Base-by-base conservation (phyloP, 345 rosid genomes). In the Eucalyptus curtisii region DNA sequence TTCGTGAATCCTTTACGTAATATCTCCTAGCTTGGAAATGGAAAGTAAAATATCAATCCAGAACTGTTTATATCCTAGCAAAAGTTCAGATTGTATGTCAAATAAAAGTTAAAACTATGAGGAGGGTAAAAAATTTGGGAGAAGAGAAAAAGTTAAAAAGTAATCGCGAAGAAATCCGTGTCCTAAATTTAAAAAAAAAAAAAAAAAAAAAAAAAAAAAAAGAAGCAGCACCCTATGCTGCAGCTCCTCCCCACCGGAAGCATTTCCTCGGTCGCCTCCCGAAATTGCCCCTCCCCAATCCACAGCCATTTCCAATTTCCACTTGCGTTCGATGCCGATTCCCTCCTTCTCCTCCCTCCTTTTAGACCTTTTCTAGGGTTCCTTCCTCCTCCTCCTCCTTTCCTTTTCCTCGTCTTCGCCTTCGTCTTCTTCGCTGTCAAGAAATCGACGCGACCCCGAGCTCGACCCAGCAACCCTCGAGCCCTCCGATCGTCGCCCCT, bases 1-100 rank as follows among this genome's bases (percentile, higher is more conserved):
- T 52, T 52, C 1, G 2, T 1, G 24, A 52, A 19, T 52, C 2
- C 1, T 52, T 52, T 0, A 52, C 57, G 0, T 7, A 0, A 7
- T 52, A 52, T 52, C 19, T 25, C 57, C 25, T 52, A 3, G 24
- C 57, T 19, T 22, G 1, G 61, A 55, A 55, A 55, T 22, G 1
- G 61, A 55, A 55, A 55, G 61, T 2, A 55, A 55, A 55, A 55
- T 24, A 2, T 55, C 30, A 55, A 55, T 55, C 61, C 3, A 55
- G 13, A 24, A 2, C 1, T 55, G 13, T 4, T 24, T 24, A 55
- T 1, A 55, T 55, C 30, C 2, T 24, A 55, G 24, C 61, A 55
- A 55, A 55, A 55, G 9, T 24, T 55, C 61, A 13, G 80, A 68
- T 68, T 31, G 0, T 4, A 9, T 17, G 24, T 33, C 20, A 16